Evolutionary conservation across 306 rosid species (phyloP).

Genomic region (Sindora glabra): DNA sequence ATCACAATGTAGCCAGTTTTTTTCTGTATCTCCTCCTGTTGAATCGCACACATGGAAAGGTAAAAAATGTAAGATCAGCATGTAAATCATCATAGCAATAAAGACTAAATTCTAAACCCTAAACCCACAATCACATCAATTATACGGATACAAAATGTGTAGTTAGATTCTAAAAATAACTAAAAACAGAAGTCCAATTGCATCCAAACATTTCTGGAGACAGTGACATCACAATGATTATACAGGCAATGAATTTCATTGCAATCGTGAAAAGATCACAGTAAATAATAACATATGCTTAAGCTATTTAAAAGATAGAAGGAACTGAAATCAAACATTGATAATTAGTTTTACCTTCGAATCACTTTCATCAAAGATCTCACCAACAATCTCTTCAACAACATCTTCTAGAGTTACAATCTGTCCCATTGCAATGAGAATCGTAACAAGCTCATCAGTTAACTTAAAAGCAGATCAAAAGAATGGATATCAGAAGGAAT

Average conservation of each 20-base stretch:
- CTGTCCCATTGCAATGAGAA: slow-evolving; percentile 40
- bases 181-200: too few species aligned
- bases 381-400: slow-evolving; percentile 98
- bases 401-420: slow-evolving; percentile 90
- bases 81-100: background rate
- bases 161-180: background rate
- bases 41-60: slow-evolving; percentile 17
- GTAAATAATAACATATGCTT: background rate
- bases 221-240: background rate
- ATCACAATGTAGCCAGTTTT: slow-evolving; percentile 97
- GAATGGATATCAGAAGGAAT: slow-evolving; percentile 9
- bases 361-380: slow-evolving; percentile 96
- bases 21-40: slow-evolving; percentile 95
- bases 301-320: background rate
- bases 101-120: too few species aligned
- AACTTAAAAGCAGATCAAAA: background rate
- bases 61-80: background rate
- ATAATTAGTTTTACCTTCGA: slow-evolving; percentile 58
- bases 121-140: background rate
- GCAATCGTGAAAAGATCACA: too few species aligned
- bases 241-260: too few species aligned
- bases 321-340: background rate
- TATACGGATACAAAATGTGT: too few species aligned
- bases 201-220: too few species aligned
- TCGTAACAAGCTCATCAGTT: too few species aligned